Evolutionary conservation across 371 early-diverging fungal genomes (phyloP).

Genomic region (Apophysomyces ossiformis): DNA sequence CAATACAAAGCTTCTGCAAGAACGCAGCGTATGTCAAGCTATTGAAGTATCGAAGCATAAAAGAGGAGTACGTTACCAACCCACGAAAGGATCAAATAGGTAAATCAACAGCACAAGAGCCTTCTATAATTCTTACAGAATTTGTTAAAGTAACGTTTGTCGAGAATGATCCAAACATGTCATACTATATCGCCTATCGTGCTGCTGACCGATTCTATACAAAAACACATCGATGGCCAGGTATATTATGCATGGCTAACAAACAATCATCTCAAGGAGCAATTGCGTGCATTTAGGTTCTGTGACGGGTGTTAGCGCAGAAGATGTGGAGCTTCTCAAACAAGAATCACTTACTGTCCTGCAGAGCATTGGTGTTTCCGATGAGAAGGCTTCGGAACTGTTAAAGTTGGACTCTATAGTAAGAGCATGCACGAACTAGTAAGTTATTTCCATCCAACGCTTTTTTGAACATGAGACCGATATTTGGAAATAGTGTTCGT

Average conservation of each 20-base stretch:
- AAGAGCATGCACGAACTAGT: conserved; percentile 41
- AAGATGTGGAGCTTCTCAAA: conserved; percentile 41
- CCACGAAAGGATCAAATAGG: conserved; percentile 55
- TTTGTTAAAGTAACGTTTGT: conserved; percentile 54
- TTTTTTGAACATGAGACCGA: neutral
- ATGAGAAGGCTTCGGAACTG: conserved; percentile 17
- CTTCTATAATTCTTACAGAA: neutral
- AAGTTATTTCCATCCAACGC: conserved; percentile 15
- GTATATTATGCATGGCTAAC: conserved; percentile 21
- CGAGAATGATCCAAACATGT: conserved; percentile 61
- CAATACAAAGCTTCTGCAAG: conserved; percentile 86
- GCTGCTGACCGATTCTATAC: conserved; percentile 73
- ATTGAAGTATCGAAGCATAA: conserved; percentile 65
- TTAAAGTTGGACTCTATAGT: conserved; percentile 18
- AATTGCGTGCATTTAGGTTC: conserved; percentile 20
- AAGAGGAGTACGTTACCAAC: conserved; percentile 50
- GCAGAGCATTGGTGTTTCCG: conserved; percentile 19
- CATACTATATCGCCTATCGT: conserved; percentile 72
- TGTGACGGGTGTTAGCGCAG: conserved; percentile 31
- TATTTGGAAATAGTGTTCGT: conserved; percentile 61
- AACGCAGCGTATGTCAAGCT: conserved; percentile 73
- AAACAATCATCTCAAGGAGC: too few species aligned
- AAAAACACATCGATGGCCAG: conserved; percentile 60
- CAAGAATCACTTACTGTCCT: conserved; percentile 12
- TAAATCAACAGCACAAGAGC: conserved; percentile 22